A percentile compares a stretch with the other conserved stretches of the same genome.
These are phyloP conservation scores for Vigna angularis DNA, from an alignment of 306 rosid genomes.

Conservation along the genomic window DNA sequence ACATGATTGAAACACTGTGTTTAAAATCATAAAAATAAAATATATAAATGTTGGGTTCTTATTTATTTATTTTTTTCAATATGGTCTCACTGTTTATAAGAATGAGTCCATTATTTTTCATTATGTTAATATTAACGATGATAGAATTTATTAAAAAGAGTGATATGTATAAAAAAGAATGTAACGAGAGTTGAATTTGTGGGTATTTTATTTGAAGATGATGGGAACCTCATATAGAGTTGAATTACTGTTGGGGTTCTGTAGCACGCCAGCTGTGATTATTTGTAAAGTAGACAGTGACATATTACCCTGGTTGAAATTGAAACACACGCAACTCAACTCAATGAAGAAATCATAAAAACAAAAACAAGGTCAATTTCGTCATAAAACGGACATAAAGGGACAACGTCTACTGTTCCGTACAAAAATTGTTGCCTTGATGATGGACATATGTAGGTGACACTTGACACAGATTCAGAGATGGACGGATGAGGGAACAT, in stretches of 20 bases:
- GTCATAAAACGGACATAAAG: not conserved
- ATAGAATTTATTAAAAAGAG: too few species aligned
- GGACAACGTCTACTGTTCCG: not conserved
- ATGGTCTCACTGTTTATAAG: too few species aligned
- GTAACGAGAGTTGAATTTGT: too few species aligned
- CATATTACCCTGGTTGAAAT: not conserved
- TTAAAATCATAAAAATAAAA: too few species aligned
- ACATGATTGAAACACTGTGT: too few species aligned
- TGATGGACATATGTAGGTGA: conserved; percentile 3
- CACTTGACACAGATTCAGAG: conserved; percentile 14
- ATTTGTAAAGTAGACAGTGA: conserved; percentile 16
- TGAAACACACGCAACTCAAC: not conserved
- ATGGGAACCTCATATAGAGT: not conserved
- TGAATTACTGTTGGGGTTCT: not conserved
- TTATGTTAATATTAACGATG: too few species aligned
- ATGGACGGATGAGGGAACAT: not conserved
- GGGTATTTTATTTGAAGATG: not conserved
- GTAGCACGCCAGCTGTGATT: conserved; percentile 7
- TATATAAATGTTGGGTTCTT: too few species aligned
- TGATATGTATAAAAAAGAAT: too few species aligned
- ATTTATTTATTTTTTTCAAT: too few species aligned
- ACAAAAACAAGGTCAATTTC: not conserved
- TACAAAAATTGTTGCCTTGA: not conserved
- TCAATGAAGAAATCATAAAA: too few species aligned
- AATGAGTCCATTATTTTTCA: too few species aligned